These are phyloP conservation scores for Megacollybia marginata DNA, from an alignment of 768 basidiomycete species.

Conservation along the genomic window DNA sequence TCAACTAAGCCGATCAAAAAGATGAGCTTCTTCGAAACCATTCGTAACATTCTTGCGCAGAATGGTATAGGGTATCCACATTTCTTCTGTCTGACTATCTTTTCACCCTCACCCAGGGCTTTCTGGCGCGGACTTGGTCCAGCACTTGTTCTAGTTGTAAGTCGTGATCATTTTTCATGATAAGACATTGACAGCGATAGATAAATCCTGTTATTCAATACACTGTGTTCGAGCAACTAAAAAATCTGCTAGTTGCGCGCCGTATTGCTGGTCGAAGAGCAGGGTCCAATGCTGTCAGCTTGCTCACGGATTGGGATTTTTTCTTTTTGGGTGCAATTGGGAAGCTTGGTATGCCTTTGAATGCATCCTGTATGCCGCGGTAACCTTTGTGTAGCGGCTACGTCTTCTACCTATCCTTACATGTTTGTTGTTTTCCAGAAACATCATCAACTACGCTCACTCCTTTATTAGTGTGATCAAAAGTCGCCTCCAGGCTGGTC, in stretches of 20 bases:
- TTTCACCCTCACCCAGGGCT: slow-evolving; percentile 30
- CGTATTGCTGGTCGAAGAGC: slow-evolving; percentile 49
- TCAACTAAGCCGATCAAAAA: slow-evolving; percentile 31
- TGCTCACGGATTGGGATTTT: slow-evolving; percentile 80
- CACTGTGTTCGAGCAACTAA: slow-evolving; percentile 92
- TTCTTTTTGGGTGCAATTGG: slow-evolving; percentile 93
- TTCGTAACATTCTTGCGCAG: slow-evolving; percentile 60
- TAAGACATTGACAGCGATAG: slow-evolving; percentile 19
- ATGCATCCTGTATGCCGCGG: no score
- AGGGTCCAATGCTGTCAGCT: slow-evolving; percentile 32
- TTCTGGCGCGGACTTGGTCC: slow-evolving; percentile 94
- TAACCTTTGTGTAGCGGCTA: slow-evolving; percentile 26
- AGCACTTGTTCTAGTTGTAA: slow-evolving; percentile 43
- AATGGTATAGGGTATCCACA: slow-evolving; percentile 49
- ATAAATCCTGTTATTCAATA: slow-evolving; percentile 94
- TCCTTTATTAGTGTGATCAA: slow-evolving; percentile 43
- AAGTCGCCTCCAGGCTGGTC: slow-evolving; percentile 58
- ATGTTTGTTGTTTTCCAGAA: slow-evolving; percentile 35
- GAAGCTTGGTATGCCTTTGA: slow-evolving; percentile 56
- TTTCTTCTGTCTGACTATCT: not conserved
- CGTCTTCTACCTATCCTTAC: slow-evolving; percentile 63
- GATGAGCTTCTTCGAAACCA: slow-evolving; percentile 58
- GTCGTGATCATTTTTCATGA: not conserved
- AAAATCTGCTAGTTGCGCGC: slow-evolving; percentile 67
- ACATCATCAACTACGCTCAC: not conserved